phyloP scores from a whole-genome alignment of 768 basidiomycete genomes.

The Dendrothele bispora region DNA sequence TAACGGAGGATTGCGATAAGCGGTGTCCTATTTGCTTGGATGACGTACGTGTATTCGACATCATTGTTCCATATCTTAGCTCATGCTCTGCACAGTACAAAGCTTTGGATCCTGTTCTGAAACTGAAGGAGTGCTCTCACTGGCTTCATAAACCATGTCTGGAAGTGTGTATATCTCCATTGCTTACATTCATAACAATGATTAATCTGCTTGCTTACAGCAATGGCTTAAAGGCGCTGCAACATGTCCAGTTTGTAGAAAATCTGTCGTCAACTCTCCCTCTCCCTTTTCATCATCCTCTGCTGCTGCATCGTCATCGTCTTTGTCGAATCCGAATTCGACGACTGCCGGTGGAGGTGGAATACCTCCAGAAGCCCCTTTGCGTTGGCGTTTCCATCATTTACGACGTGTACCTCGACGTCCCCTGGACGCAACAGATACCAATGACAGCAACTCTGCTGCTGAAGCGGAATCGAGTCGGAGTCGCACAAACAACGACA shows the following conservation, averaged over 20 bases:
- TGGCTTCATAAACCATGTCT: slow-evolving; percentile 82
- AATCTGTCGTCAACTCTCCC: no score
- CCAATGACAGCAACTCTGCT: no score
- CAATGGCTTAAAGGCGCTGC: slow-evolving; percentile 80
- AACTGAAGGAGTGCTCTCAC: slow-evolving; percentile 69
- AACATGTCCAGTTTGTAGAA: slow-evolving; percentile 82
- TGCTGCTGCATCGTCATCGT: slow-evolving; percentile 4
- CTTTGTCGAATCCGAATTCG: neutral
- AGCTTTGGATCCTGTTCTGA: slow-evolving; percentile 60
- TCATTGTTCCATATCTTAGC: slow-evolving; percentile 7
- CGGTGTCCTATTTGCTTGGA: slow-evolving; percentile 86
- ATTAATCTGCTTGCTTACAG: slow-evolving; percentile 33
- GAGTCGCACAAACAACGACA: no score
- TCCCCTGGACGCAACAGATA: no score
- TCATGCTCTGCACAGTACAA: slow-evolving; percentile 50
- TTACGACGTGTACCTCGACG: no score
- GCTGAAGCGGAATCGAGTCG: no score
- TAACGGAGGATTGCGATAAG: slow-evolving; percentile 60
- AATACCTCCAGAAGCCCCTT: no score
- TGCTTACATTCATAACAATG: neutral
- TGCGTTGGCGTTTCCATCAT: no score
- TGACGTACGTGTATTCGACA: slow-evolving; percentile 54
- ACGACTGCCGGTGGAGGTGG: no score
- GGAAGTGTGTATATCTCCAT: slow-evolving; percentile 44
- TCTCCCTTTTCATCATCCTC: no score